Percentiles rank a stretch among this genome's conserved stretches.
Conservation (phyloP, 305 asterid genomes). For the Solanum aculeatissimum region DNA sequence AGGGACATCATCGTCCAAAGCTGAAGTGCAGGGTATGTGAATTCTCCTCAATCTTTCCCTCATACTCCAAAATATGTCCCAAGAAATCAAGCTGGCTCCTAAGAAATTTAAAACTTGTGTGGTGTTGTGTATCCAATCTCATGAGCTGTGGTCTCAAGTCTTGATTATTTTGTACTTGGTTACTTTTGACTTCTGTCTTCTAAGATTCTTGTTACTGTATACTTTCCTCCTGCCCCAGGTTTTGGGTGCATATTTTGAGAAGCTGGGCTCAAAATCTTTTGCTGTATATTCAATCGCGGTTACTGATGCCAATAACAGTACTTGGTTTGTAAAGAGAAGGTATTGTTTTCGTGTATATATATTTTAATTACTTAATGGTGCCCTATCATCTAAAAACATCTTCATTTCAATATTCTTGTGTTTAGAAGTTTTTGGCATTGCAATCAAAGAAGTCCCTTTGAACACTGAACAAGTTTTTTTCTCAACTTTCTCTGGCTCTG, state of each 20-base stretch:
- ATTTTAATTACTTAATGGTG: not conserved
- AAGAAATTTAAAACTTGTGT: not conserved
- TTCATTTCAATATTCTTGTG: not conserved
- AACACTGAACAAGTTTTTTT: not conserved
- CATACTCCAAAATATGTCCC: not conserved
- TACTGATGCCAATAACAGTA: constrained; percentile 56
- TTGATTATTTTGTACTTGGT: not conserved
- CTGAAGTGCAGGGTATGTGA: constrained; percentile 82
- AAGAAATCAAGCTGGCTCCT: not conserved
- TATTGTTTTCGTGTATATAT: constrained; percentile 6
- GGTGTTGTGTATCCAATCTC: not conserved
- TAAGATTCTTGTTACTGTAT: not conserved
- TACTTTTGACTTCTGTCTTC: not conserved
- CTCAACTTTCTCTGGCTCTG: not conserved
- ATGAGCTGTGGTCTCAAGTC: not conserved
- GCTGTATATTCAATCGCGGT: constrained; percentile 91
- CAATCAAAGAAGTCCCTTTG: not conserved
- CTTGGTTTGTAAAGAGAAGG: constrained; percentile 98
- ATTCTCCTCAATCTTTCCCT: constrained; percentile 7
- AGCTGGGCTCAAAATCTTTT: constrained; percentile 81
- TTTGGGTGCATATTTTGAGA: constrained; percentile 92
- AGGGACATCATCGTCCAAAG: constrained; percentile 49
- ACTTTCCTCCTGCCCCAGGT: constrained; percentile 42
- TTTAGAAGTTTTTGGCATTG: not conserved
- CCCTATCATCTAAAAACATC: not conserved